phyloP scores from a whole-genome alignment of 2,329 filamentous ascomycete species.

The Fusarium coicis region DNA sequence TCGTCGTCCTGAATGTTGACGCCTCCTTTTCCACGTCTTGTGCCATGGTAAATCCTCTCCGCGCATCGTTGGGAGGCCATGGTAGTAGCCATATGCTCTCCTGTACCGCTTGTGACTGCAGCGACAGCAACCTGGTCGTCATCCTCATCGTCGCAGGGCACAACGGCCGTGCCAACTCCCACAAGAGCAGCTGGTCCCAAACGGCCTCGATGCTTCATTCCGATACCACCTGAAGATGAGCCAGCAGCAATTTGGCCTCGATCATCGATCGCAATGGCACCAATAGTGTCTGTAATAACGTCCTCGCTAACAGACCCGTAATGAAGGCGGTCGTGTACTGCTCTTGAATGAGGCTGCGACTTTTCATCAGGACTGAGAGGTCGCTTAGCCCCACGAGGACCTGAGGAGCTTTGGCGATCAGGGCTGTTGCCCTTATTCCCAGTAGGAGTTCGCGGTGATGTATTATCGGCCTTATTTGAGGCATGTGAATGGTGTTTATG shows the following conservation, averaged over 20 bases:
- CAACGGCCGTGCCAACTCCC: constrained; percentile 87
- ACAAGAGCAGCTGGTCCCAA: constrained; percentile 93
- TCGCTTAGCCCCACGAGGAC: constrained; percentile 51
- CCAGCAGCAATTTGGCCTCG: constrained; percentile 90
- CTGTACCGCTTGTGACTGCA: constrained; percentile 91
- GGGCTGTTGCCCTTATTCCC: background rate
- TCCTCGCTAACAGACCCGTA: constrained; percentile 59
- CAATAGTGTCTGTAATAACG: constrained; percentile 89
- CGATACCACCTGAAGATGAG: constrained; percentile 96
- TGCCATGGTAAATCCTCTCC: constrained; percentile 81
- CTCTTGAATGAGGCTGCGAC: constrained; percentile 14
- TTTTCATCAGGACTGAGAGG: constrained; percentile 38
- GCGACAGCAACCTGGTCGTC: constrained; percentile 77
- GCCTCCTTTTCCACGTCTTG: constrained; percentile 69
- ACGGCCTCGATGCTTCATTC: constrained; percentile 95
- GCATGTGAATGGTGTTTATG: constrained; percentile 4
- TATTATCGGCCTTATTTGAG: constrained; percentile 32
- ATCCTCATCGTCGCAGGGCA: constrained; percentile 80
- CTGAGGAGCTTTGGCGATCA: constrained; percentile 16
- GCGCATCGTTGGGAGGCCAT: constrained; percentile 90
- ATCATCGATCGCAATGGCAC: constrained; percentile 91
- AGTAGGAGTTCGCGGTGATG: constrained; percentile 14
- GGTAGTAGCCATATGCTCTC: constrained; percentile 97
- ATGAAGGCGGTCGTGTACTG: constrained; percentile 35
- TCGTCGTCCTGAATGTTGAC: constrained; percentile 74